Conservation (phyloP, 805 yeast species). For the Saturnispora silvae region DNA sequence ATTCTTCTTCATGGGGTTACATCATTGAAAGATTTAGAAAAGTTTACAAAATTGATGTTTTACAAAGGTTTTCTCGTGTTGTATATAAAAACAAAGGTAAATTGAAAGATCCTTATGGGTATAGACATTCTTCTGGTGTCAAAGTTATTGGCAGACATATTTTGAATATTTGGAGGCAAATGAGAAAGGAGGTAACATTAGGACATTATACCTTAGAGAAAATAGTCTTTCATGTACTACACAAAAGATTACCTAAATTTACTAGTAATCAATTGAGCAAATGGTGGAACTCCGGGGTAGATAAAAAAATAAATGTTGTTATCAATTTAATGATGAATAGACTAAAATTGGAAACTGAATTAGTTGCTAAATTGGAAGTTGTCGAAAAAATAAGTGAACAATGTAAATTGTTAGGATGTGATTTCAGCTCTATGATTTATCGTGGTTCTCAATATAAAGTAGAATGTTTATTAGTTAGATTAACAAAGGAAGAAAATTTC, state of each 20-base stretch:
- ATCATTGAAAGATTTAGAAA: conserved; percentile 50
- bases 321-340: conserved; percentile 38
- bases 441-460: conserved; percentile 94
- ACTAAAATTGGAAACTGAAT: conserved; percentile 31
- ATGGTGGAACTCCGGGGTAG: conserved; percentile 28
- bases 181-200: conserved; percentile 53
- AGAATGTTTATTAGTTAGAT: conserved; percentile 68
- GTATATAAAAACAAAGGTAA: conserved; percentile 37
- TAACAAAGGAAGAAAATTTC: conserved; percentile 68
- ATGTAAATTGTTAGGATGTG: conserved; percentile 79
- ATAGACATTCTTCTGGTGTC: conserved; percentile 63
- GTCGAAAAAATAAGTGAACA: conserved; percentile 68
- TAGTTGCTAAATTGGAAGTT: conserved; percentile 54
- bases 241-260: conserved; percentile 57
- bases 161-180: conserved; percentile 73
- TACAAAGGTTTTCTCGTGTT: conserved; percentile 55
- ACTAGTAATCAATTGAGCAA: conserved; percentile 36
- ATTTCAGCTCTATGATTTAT: conserved; percentile 75
- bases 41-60: conserved; percentile 40
- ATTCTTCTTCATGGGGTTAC: conserved; percentile 83
- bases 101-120: conserved; percentile 68
- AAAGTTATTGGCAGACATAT: conserved; percentile 71
- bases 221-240: conserved; percentile 56
- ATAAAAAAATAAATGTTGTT: conserved; percentile 25
- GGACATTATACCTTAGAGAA: conserved; percentile 69